Base-by-base conservation (phyloP, 2,329 filamentous ascomycete genomes). In the Dothidotthia symphoricarpi region DNA sequence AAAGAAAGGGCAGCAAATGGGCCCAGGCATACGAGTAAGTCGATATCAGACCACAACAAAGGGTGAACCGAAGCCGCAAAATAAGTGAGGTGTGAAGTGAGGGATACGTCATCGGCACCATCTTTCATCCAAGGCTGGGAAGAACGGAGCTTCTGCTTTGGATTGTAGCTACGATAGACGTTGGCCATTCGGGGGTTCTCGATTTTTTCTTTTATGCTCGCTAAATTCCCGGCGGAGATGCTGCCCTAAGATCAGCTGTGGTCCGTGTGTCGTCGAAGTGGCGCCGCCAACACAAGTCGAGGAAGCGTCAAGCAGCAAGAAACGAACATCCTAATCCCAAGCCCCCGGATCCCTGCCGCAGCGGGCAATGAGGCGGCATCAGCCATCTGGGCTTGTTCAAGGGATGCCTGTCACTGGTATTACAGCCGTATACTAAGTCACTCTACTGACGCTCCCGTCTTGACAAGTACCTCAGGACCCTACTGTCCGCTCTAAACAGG, bases 191-290 rank as follows among this genome's bases (percentile, higher is more conserved):
- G 47, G 46, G 44, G 46, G 44, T 45, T 47, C 47, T 44, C 42
- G 43, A 44, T 51, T 44, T 41, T 59, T 63, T 45, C 50, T 57
- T 61, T 59, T 57, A 43, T 41, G 36, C 41, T 58, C 51, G 52
- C 57, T 57, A 57, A 57, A 49, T 47, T 43, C 48, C 47, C 54
- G 48, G 51, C 47, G 54, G 43, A 55, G 49, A 55, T 49, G 43
- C 52, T 55, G 50, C 47, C 52, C 56, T 50, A 57, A 54, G 58
- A 64, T 55, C 60, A 59, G 51, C 51, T 49, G 39, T 55, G 59
- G 59, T 57, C 61, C 57, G 60, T 64, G 61, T 53, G 58, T 57
- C 43, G 51, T 55, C 49, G 53, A 53, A 56, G 61, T 62, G 58
- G 58, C 58, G 53, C 57, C 59, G 58, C 59, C 59, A 61, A 51